Evolutionary conservation across 495 filamentous ascomycete species (phyloP).

Genomic region (Penicillium turbatum): DNA sequence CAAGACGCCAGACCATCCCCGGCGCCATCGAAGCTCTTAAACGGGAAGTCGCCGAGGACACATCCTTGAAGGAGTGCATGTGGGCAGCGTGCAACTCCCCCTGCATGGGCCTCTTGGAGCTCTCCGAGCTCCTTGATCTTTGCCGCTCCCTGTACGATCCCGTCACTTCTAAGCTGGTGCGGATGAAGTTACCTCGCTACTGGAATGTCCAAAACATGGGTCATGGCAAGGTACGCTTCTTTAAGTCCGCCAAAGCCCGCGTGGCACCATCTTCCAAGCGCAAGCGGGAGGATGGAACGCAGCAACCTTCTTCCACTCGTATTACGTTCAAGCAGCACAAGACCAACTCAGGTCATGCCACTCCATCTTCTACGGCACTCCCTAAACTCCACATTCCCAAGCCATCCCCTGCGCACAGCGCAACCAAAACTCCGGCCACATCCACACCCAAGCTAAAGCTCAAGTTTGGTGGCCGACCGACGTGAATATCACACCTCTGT

Average conservation of each 20-base stretch:
- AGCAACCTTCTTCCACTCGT: conserved; percentile 34
- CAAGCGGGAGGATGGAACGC: conserved; percentile 44
- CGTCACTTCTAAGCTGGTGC: conserved; percentile 56
- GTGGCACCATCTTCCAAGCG: conserved; percentile 35
- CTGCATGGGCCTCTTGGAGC: conserved; percentile 61
- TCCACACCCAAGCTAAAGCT: conserved; percentile 41
- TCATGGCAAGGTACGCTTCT: conserved; percentile 42
- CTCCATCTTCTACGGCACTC: conserved; percentile 21
- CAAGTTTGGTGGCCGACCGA: conserved; percentile 38
- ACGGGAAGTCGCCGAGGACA: conserved; percentile 59
- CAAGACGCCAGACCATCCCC: conserved; percentile 68
- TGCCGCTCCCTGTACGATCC: conserved; percentile 70
- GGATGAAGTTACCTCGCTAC: conserved; percentile 64
- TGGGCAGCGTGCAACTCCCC: conserved; percentile 75
- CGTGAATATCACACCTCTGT: conserved; percentile 20
- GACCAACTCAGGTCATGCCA: conserved; percentile 16
- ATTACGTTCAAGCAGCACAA: conserved; percentile 48
- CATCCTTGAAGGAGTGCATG: conserved; percentile 60
- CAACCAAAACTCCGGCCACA: conserved; percentile 19
- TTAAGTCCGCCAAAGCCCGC: conserved; percentile 29
- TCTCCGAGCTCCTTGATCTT: conserved; percentile 71
- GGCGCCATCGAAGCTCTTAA: conserved; percentile 74
- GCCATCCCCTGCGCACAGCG: conserved; percentile 20
- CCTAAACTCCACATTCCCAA: conserved; percentile 42
- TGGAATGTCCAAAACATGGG: conserved; percentile 64